phyloP scores from a whole-genome alignment of 176 grass and related monocot genomes.

The Triticum timopheevii region DNA sequence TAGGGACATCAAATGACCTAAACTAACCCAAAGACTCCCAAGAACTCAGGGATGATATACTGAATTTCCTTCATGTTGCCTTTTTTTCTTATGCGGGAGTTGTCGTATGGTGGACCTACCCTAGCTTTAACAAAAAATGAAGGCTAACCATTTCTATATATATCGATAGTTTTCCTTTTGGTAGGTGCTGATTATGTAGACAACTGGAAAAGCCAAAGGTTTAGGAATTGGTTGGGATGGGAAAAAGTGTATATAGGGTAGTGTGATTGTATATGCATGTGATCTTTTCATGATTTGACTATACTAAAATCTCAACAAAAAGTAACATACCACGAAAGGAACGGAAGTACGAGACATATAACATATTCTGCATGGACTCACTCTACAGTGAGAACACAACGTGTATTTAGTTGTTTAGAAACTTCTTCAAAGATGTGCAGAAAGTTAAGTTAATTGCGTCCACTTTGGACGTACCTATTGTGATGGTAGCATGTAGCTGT shows the following conservation, averaged over 20 bases:
- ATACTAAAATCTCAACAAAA: not conserved
- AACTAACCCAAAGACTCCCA: not conserved
- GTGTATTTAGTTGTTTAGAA: not conserved
- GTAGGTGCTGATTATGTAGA: constrained; percentile 19
- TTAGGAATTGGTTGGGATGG: not conserved
- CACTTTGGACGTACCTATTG: too few species aligned
- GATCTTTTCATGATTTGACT: constrained; percentile 2
- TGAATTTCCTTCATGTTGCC: not conserved
- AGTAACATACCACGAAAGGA: not conserved
- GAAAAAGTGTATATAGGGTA: not conserved
- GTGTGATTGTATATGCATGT: not conserved
- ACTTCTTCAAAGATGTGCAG: not conserved
- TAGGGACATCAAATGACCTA: not conserved
- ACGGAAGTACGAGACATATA: not conserved
- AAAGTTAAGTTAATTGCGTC: not conserved
- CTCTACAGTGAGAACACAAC: not conserved
- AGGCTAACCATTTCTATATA: not conserved
- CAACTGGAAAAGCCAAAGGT: constrained; percentile 40
- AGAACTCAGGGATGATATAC: not conserved
- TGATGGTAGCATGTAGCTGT: not conserved
- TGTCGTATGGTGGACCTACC: not conserved
- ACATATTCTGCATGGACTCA: not conserved
- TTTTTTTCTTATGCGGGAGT: too few species aligned
- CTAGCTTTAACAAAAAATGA: not conserved
- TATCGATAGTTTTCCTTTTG: constrained; percentile 19